These are phyloP conservation scores for Obba rivulosa DNA, from an alignment of 768 basidiomycete genomes.

Conservation along the genomic window DNA sequence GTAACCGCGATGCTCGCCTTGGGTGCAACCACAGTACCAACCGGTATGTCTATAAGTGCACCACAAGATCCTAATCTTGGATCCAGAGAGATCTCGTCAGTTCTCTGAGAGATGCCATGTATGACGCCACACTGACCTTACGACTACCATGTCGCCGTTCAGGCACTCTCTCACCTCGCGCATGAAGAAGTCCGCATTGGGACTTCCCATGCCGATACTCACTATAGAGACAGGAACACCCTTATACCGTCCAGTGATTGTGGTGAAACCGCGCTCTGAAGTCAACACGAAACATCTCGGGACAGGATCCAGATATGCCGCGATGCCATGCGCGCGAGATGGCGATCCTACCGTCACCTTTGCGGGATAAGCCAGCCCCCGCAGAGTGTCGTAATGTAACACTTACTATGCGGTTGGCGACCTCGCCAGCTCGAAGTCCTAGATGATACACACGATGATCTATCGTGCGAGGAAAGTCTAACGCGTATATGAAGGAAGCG, in stretches of 20 bases:
- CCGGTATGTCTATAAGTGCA: constrained; percentile 57
- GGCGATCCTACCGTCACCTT: constrained; percentile 75
- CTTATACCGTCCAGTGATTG: constrained; percentile 35
- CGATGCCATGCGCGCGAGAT: constrained; percentile 58
- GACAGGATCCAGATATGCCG: constrained; percentile 52
- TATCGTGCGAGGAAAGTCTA: constrained; percentile 74
- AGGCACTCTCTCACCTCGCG: constrained; percentile 75
- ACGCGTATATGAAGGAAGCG: neutral
- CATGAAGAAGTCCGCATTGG: constrained; percentile 84
- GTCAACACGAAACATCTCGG: constrained; percentile 56
- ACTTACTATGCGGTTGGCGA: constrained; percentile 74
- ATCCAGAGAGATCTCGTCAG: neutral
- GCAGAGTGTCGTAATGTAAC: neutral
- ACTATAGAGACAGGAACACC: constrained; percentile 64
- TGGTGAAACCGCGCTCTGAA: constrained; percentile 69
- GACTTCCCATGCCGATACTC: constrained; percentile 79
- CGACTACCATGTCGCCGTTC: constrained; percentile 51
- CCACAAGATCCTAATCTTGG: constrained; percentile 79
- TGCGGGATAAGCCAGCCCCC: neutral
- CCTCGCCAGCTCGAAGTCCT: constrained; percentile 68
- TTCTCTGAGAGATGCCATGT: neutral
- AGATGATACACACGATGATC: constrained; percentile 78
- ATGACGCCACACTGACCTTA: constrained; percentile 32
- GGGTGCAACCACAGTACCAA: constrained; percentile 75
- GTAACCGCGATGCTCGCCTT: constrained; percentile 60